Conservation (phyloP, 1,139 yeast species). For the Kodamaea plutei region DNA sequence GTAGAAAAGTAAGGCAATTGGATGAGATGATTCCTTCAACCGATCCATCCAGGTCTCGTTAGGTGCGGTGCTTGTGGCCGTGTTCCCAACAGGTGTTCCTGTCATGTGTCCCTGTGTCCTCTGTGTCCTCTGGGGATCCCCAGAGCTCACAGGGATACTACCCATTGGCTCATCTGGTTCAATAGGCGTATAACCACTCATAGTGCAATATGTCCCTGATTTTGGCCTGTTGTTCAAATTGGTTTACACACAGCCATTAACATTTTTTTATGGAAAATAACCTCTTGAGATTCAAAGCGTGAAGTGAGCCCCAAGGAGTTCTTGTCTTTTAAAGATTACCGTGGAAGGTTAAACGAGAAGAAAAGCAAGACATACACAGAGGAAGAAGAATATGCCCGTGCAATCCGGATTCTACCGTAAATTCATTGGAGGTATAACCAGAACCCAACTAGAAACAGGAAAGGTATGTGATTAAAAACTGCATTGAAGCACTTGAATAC, state of each 20-base stretch:
- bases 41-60: slow-evolving; percentile 9
- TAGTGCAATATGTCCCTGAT: slow-evolving; percentile 1
- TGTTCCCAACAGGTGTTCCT: too few species aligned
- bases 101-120: too few species aligned
- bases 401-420: slow-evolving; percentile 21
- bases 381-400: slow-evolving; percentile 7
- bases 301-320: too few species aligned
- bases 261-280: too few species aligned
- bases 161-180: slow-evolving; percentile 25
- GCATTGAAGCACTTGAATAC: slow-evolving; percentile 14
- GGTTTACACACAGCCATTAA: too few species aligned
- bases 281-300: too few species aligned
- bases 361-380: too few species aligned
- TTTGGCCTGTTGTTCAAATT: too few species aligned
- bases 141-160: too few species aligned
- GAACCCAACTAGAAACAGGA: slow-evolving; percentile 67
- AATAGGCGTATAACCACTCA: slow-evolving; percentile 21
- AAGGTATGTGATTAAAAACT: slow-evolving; percentile 41
- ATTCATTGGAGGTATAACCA: slow-evolving; percentile 36
- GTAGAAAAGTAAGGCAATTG: slow-evolving; percentile 65
- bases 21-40: slow-evolving; percentile 64
- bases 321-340: too few species aligned
- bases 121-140: neutral
- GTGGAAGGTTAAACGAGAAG: too few species aligned
- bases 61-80: too few species aligned